These are phyloP conservation scores for Cinnamomum micranthum DNA, from an alignment of 164 flowering plant species.

Conservation along the genomic window DNA sequence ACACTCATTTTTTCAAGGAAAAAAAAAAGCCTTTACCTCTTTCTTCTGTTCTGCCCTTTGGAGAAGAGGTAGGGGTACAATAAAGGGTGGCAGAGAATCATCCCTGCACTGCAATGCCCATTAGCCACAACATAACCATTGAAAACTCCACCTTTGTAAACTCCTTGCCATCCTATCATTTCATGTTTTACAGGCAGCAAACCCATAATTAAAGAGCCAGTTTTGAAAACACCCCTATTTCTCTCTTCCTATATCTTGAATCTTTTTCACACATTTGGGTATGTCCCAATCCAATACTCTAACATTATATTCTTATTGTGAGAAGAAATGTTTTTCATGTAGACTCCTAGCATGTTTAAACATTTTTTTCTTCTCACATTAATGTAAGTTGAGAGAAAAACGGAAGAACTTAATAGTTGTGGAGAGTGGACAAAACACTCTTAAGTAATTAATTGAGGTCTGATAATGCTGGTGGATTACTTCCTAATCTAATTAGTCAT, in stretches of 20 bases:
- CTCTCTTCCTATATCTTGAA: background rate
- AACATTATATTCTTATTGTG: background rate
- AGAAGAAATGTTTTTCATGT: too few relatives aligned
- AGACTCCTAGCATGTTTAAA: too few relatives aligned
- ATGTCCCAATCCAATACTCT: background rate
- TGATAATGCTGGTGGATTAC: background rate
- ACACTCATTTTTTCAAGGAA: background rate
- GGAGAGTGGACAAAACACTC: too few relatives aligned
- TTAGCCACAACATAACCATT: conserved; percentile 4
- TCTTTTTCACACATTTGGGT: background rate
- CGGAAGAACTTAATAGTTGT: too few relatives aligned
- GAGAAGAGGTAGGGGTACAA: conserved; percentile 1
- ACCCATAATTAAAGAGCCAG: background rate
- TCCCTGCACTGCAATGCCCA: conserved; percentile 4
- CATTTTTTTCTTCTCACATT: too few relatives aligned
- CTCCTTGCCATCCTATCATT: background rate
- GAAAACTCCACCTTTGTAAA: background rate
- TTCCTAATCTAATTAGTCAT: background rate
- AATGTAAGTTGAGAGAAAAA: too few relatives aligned
- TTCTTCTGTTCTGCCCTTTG: conserved; percentile 13
- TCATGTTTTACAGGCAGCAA: background rate
- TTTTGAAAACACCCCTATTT: background rate
- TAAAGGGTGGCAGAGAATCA: conserved; percentile 3
- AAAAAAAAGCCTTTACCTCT: background rate
- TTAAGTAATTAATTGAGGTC: too few relatives aligned